Evolutionary conservation across 2,329 filamentous ascomycete species (phyloP).

Genomic region (Alternaria infectoria): DNA sequence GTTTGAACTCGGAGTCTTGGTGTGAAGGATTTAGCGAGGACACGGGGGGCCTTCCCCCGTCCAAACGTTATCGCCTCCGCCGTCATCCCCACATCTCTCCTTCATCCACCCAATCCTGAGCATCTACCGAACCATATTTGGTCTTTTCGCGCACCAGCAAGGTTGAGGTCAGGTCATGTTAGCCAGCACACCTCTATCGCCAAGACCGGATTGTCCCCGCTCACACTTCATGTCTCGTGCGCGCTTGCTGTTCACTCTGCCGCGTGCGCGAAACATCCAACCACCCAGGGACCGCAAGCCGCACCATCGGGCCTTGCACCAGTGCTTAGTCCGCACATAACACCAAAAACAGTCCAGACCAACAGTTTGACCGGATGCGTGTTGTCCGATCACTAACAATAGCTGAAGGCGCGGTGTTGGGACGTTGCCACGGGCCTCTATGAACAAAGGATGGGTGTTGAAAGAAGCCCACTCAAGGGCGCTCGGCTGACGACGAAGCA

Average conservation of each 20-base stretch:
- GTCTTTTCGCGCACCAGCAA: neutral
- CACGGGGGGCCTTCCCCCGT: constrained; percentile 3
- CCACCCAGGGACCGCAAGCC: neutral
- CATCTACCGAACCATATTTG: neutral
- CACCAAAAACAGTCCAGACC: neutral
- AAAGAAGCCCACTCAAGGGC: constrained; percentile 43
- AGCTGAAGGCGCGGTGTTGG: neutral
- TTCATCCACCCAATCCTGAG: neutral
- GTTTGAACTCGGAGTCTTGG: constrained; percentile 2
- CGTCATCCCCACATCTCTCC: constrained; percentile 1
- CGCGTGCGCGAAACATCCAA: constrained; percentile 6
- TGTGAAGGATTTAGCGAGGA: constrained; percentile 6
- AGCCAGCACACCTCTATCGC: neutral
- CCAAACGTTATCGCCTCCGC: constrained; percentile 6
- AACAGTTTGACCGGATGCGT: neutral
- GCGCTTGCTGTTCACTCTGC: constrained; percentile 1
- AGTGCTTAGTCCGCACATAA: neutral
- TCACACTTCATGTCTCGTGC: constrained; percentile 2
- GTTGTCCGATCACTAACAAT: neutral
- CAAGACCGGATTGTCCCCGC: constrained; percentile 2
- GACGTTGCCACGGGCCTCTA: neutral
- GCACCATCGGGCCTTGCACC: neutral
- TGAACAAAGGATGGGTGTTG: constrained; percentile 24
- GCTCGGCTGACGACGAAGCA: constrained; percentile 36
- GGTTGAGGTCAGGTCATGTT: constrained; percentile 4